A percentile compares a stretch with the other conserved stretches of the same genome.
phyloP scores from a whole-genome alignment of 106 monocot genomes.

The Ottelia alismoides region DNA sequence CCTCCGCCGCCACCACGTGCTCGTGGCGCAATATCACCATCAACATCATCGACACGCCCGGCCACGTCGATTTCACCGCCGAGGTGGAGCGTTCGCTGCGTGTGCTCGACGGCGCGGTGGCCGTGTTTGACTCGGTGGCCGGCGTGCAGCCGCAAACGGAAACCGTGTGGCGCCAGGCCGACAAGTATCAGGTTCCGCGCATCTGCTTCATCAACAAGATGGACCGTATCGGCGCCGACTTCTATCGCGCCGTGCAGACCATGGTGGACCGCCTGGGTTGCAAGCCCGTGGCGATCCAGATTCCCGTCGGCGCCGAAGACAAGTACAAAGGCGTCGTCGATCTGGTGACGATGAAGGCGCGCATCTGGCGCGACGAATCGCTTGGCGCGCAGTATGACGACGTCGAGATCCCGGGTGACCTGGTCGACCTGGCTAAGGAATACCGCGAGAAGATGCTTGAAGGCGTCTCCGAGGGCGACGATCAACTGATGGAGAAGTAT shows the following conservation, averaged over 20 bases:
- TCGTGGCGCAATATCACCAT: slow-evolving; percentile 95
- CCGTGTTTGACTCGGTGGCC: slow-evolving; percentile 92
- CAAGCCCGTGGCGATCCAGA: slow-evolving; percentile 73
- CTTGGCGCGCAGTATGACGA: slow-evolving; percentile 80
- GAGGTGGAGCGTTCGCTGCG: slow-evolving; percentile 93
- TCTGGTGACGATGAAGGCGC: slow-evolving; percentile 80
- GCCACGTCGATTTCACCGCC: slow-evolving; percentile 94
- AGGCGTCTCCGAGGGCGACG: slow-evolving; percentile 76
- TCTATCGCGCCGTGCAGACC: slow-evolving; percentile 89
- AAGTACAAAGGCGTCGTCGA: slow-evolving; percentile 80
- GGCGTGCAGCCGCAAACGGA: slow-evolving; percentile 98
- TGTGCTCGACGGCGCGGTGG: slow-evolving; percentile 94
- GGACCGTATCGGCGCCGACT: slow-evolving; percentile 97
- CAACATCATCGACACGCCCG: slow-evolving; percentile 97
- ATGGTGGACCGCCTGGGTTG: slow-evolving; percentile 84
- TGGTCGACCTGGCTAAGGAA: slow-evolving; percentile 62
- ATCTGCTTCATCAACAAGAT: slow-evolving; percentile 98
- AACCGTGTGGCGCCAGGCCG: slow-evolving; percentile 98
- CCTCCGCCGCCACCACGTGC: slow-evolving; percentile 93
- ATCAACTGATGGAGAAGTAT: slow-evolving; percentile 80
- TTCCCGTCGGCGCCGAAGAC: slow-evolving; percentile 92
- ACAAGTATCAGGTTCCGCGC: slow-evolving; percentile 92
- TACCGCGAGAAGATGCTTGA: slow-evolving; percentile 77
- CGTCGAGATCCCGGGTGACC: slow-evolving; percentile 69
- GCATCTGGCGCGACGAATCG: slow-evolving; percentile 80